Percentiles rank a stretch among this genome's conserved stretches.
These are phyloP conservation scores for Dothistroma septosporum DNA, from an alignment of 2,329 filamentous ascomycete genomes.

Conservation along the genomic window DNA sequence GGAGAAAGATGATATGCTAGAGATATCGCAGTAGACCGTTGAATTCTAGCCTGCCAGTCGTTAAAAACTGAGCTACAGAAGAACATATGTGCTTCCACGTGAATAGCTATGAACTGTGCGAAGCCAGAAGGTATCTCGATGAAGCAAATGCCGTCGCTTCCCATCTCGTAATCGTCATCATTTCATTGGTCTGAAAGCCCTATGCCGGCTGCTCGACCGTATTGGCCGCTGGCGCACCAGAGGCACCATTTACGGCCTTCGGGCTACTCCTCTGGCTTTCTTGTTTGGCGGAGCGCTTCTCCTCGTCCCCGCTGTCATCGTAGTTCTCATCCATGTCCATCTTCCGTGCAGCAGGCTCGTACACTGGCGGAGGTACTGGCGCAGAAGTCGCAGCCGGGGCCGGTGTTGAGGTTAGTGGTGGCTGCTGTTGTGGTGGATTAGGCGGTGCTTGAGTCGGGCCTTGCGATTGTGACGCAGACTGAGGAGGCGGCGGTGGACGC, in stretches of 20 bases:
- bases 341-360: conserved; percentile 84
- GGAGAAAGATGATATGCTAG: neutral
- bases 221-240: conserved; percentile 11
- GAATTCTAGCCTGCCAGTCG: neutral
- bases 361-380: conserved; percentile 42
- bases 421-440: conserved; percentile 36
- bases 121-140: neutral
- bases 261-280: conserved; percentile 46
- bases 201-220: conserved; percentile 19
- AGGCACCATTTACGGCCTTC: conserved; percentile 25
- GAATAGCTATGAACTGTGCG: neutral
- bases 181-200: neutral
- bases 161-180: neutral
- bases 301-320: conserved; percentile 87
- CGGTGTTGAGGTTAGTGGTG: conserved; percentile 50
- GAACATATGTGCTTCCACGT: neutral
- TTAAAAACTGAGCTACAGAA: neutral
- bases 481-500: conserved; percentile 24
- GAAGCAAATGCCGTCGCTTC: neutral
- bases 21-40: neutral
- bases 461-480: conserved; percentile 12
- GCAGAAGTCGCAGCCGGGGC: conserved; percentile 29
- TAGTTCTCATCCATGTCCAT: conserved; percentile 98
- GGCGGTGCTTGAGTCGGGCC: conserved; percentile 38
- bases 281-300: conserved; percentile 51